Evolutionary conservation across 2,329 filamentous ascomycete genomes (phyloP).

Genomic region (Venturia asperata): DNA sequence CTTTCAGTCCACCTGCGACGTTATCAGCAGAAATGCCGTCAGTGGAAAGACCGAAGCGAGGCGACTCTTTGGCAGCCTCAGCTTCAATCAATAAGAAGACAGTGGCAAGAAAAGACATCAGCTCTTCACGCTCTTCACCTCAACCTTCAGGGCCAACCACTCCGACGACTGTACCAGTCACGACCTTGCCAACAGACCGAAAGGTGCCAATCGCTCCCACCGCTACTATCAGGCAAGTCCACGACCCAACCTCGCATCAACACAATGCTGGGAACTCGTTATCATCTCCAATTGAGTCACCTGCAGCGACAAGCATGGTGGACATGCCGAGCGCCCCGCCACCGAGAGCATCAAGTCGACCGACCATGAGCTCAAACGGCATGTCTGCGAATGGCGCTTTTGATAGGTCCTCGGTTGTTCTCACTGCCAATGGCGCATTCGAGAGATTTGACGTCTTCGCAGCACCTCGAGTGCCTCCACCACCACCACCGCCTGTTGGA

Average conservation of each 20-base stretch:
- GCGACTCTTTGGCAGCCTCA: conserved; percentile 49
- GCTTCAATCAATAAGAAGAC: conserved; percentile 35
- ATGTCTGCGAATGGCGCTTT: conserved; percentile 12
- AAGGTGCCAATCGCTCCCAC: conserved; percentile 24
- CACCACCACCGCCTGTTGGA: conserved; percentile 36
- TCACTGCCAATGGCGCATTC: conserved; percentile 17
- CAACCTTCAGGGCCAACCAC: conserved; percentile 34
- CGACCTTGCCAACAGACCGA: conserved; percentile 30
- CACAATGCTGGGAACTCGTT: not conserved
- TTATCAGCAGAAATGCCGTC: conserved; percentile 15
- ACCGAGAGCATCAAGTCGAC: conserved; percentile 42
- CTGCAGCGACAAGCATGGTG: conserved; percentile 33
- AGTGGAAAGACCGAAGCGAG: conserved; percentile 47
- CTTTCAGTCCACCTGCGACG: not conserved
- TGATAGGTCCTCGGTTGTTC: conserved; percentile 4
- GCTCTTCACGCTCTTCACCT: conserved; percentile 25
- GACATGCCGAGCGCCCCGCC: conserved; percentile 37
- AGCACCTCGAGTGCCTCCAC: conserved; percentile 37
- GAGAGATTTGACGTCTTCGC: conserved; percentile 33
- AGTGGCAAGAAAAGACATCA: conserved; percentile 59
- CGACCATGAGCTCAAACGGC: conserved; percentile 29
- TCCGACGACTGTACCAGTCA: conserved; percentile 28
- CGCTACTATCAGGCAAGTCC: conserved; percentile 4
- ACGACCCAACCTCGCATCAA: conserved; percentile 19
- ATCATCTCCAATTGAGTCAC: conserved; percentile 34